Conservation (phyloP, 306 rosid genomes). For the Fragaria ananassa region DNA sequence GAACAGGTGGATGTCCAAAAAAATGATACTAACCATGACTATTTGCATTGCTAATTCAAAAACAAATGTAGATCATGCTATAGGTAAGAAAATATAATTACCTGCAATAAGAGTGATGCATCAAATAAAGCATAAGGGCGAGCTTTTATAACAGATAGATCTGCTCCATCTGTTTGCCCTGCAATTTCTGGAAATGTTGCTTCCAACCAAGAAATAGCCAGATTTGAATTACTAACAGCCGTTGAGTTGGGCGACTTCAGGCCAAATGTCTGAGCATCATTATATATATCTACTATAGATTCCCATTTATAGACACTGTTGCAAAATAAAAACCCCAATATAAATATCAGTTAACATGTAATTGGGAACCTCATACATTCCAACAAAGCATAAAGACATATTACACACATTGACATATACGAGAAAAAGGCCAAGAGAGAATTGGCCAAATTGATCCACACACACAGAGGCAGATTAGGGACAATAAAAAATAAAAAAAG, state of each 20-base stretch:
- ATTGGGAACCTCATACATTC: background rate
- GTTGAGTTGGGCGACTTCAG: slow-evolving; percentile 58
- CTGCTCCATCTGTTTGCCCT: slow-evolving; percentile 48
- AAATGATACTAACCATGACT: background rate
- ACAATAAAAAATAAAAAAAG: too few relatives aligned
- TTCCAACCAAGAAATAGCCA: slow-evolving; percentile 95
- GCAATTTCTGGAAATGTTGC: slow-evolving; percentile 73
- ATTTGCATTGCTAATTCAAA: slow-evolving; percentile 2
- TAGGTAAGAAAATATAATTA: slow-evolving; percentile 25
- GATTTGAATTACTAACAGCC: slow-evolving; percentile 63
- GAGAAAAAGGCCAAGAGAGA: background rate
- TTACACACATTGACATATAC: background rate
- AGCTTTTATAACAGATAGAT: slow-evolving; percentile 44
- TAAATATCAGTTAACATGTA: slow-evolving; percentile 13
- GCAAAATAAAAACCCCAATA: slow-evolving; percentile 27
- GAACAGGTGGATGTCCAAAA: background rate
- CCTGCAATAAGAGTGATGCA: slow-evolving; percentile 87
- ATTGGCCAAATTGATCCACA: background rate
- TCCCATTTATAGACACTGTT: slow-evolving; percentile 74
- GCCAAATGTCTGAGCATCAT: slow-evolving; percentile 80
- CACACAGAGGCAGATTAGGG: background rate
- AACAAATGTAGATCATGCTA: slow-evolving; percentile 13
- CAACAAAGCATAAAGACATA: background rate
- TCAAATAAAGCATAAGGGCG: slow-evolving; percentile 81
- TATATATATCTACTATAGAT: slow-evolving; percentile 68